Evolutionary conservation across 2,329 filamentous ascomycete genomes (phyloP), one percentile per base, ranked within the genome.

Genomic region (Shiraia sp.): DNA sequence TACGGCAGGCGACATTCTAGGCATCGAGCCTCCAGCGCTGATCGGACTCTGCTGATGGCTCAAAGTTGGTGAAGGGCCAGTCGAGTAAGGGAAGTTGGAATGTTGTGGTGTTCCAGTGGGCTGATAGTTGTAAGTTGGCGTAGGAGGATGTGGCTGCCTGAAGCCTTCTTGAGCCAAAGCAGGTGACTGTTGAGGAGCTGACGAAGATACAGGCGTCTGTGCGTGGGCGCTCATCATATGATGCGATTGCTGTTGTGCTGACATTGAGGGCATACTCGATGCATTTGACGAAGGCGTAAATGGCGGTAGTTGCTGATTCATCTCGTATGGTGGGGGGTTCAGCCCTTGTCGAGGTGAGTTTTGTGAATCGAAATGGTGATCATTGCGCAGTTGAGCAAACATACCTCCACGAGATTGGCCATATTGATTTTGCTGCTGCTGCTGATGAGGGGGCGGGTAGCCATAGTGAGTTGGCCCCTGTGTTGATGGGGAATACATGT

Each of bases 241-340:
- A 31, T 66, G 66, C 41, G 56, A 59, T 37, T 66, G 63, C 31
- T 76, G 77, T 49, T 66, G 74, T 51, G 71, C 54, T 48, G 69
- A 62, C 60, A 75, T 66, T 12, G 74, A 68, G 13, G 75, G 72
- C 37, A 78, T 64, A 48, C 65, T 73, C 23, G 72, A 68, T 13
- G 78, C 75, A 39, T 79, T 79, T 32, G 77, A 73, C 35, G 79
- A 79, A 60, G 65, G 62, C 46, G 83, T 78, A 64, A 85, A 89
- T 24, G 83, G 76, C 31, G 83, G 79, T 46, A 86, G 77, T 47
- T 68, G 65, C 34, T 65, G 60, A 52, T 83, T 82, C 48, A 82
- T 75, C 50, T 87, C 85, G 69, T 85, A 89, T 6, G 85, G 79
- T 45, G 86, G 82, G 40, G 81, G 76, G 46, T 86, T 79, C 40